Evolutionary conservation across 164 flowering plant genomes (phyloP).

Genomic region (Cinnamomum chago): DNA sequence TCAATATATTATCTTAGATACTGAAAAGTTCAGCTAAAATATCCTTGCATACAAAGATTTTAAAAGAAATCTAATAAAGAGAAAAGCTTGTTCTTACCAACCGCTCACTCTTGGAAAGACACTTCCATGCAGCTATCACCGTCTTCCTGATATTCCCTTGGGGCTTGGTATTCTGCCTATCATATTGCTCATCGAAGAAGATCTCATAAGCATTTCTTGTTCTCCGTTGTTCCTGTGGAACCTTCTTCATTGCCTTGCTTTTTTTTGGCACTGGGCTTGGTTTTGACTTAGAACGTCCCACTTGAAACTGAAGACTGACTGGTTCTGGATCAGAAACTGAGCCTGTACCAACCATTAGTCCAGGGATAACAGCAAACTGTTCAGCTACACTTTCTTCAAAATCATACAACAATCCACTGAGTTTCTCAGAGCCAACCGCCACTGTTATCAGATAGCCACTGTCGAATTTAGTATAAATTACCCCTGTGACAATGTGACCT

Average conservation of each 20-base stretch:
- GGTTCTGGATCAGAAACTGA: conserved; percentile 9
- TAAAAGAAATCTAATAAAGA: background rate
- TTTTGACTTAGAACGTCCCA: conserved; percentile 7
- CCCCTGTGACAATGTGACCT: conserved; percentile 7
- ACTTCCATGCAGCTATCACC: conserved; percentile 34
- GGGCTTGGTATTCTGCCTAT: conserved; percentile 20
- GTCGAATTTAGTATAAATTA: conserved; percentile 15
- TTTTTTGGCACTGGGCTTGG: background rate
- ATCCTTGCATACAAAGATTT: background rate
- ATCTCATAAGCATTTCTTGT: conserved; percentile 28
- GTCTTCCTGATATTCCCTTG: conserved; percentile 17
- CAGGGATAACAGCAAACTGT: conserved; percentile 14
- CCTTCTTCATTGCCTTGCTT: conserved; percentile 11
- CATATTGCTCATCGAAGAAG: conserved; percentile 26
- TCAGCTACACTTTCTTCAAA: conserved; percentile 1
- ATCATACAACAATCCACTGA: conserved; percentile 19
- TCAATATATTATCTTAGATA: background rate
- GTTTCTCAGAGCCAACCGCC: conserved; percentile 13
- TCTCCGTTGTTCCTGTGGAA: conserved; percentile 20
- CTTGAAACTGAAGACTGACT: conserved; percentile 7
- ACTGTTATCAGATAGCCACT: conserved; percentile 18
- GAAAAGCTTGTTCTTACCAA: conserved; percentile 20
- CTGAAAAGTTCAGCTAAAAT: background rate
- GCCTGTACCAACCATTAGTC: conserved; percentile 9
- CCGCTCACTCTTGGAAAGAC: conserved; percentile 29